phyloP scores from a whole-genome alignment of 495 filamentous ascomycete species.

The Penicillium turbatum region DNA sequence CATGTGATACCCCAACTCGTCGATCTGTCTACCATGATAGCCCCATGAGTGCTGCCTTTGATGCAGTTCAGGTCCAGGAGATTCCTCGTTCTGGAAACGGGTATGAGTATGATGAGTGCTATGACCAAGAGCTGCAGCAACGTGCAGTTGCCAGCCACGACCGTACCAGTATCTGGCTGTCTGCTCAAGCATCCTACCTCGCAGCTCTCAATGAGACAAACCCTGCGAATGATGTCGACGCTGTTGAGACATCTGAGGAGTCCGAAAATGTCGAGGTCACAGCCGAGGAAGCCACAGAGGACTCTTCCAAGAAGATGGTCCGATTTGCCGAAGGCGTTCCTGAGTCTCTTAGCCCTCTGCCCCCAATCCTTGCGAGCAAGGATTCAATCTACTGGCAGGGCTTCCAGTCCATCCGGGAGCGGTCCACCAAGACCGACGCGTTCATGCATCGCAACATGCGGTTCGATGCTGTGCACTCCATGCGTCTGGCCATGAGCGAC shows the following conservation, averaged over 20 bases:
- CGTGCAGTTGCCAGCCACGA: constrained; percentile 64
- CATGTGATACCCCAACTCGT: constrained; percentile 24
- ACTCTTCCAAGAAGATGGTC: constrained; percentile 63
- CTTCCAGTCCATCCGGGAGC: constrained; percentile 65
- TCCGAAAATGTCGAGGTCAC: constrained; percentile 14
- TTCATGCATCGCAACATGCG: constrained; percentile 80
- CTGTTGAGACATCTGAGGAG: constrained; percentile 27
- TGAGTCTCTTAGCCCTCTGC: constrained; percentile 31
- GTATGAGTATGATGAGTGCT: constrained; percentile 66
- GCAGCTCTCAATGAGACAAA: constrained; percentile 64
- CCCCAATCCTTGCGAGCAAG: constrained; percentile 42
- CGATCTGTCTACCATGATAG: constrained; percentile 25
- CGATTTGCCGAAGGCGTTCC: constrained; percentile 61
- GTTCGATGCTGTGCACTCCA: constrained; percentile 83
- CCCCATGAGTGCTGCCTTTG: constrained; percentile 29
- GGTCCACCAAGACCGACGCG: constrained; percentile 59
- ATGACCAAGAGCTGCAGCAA: constrained; percentile 61
- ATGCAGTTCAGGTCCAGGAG: constrained; percentile 35
- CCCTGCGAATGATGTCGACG: constrained; percentile 46
- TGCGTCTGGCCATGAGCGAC: constrained; percentile 61
- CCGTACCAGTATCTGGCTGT: constrained; percentile 77
- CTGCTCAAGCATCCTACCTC: constrained; percentile 73
- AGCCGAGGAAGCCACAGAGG: constrained; percentile 13
- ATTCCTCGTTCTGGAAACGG: constrained; percentile 37
- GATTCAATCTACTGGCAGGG: constrained; percentile 91